Base-by-base conservation (phyloP, 2,329 filamentous ascomycete genomes). In the Talaromyces albobiverticillius region DNA sequence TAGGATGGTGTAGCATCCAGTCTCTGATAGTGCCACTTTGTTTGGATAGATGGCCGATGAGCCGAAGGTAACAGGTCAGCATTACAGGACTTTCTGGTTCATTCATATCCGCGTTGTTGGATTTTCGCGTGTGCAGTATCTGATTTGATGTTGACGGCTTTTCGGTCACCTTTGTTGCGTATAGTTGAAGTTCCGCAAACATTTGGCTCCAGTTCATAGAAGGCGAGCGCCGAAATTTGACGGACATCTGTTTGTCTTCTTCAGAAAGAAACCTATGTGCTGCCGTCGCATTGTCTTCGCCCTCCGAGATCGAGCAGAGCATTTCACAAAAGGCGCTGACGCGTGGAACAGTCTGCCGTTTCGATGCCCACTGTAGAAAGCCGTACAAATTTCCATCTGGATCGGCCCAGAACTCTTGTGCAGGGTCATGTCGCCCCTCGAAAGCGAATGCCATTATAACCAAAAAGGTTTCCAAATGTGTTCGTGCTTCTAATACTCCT, bases 241-340 rank as follows among this genome's bases (percentile, higher is more conserved):
- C 86, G 3, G 86, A 84, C 5, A 86, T 80, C 46, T 86, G 83
- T 56, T 84, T 81, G 2, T 88, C 85, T 67, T 99, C 94, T 62
- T 96, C 93, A 2, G 94, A 80, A 45, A 99, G 77, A 66, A 99
- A 99, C 47, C 86, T 85, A 68, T 99, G 93, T 0, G 93, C 90
- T 14, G 88, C 82, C 51, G 87, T 86, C 25, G 94, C 93, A 62
- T 90, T 94, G 51, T 89, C 83, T 51, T 90, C 84, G 50, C 90
- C 90, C 49, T 87, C 85, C 0, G 94, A 90, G 46, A 99, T 86
- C 1, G 92, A 88, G 65, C 91, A 89, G 14, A 99, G 78, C 85
- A 99, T 93, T 67, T 97, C 93, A 70, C 94, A 99, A 63, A 97
- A 99, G 11, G 93, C 92, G 57, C 90, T 94, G 56, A 95, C 92